Evolutionary conservation across 768 basidiomycete species (phyloP), one percentile per base, ranked within the genome.

Genomic region (Candolleomyces eurysporus): DNA sequence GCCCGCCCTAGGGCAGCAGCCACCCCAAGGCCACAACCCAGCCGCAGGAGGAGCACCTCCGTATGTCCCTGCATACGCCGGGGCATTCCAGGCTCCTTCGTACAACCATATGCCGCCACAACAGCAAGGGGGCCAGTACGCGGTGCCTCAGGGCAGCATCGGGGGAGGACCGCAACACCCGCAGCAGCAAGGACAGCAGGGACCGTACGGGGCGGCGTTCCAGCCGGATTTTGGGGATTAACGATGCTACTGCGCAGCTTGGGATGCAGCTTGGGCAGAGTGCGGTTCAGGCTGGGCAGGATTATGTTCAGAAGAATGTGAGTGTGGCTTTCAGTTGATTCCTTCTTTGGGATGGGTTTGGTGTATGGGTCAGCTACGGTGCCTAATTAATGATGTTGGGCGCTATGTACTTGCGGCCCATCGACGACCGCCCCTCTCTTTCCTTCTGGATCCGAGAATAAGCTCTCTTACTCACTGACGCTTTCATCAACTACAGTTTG

Each of bases 221-320:
- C 59, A 51, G 45, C 75, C 79, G 0, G 78, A 88, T 68, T 90
- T 89, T 65, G 81, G 80, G 10, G 87, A 82, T 98, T 75, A 90
- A 97, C 73, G 92, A 92, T 68, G 87, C 94, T 10, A 98, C 97
- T 2, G 92, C 97, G 0, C 91, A 96, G 72, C 89, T 99, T 70
- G 94, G 96, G 21, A 92, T 98, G 86, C 96, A 98, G 72, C 85
- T 98, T 32, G 96, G 96, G 4, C 87, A 88, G 64, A 92, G 85
- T 62, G 96, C 96, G 0, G 90, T 98, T 2, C 88, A 89, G 6
- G 96, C 94, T 0, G 96, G 97, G 0, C 94, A 96, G 72, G 92
- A 95, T 52, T 98, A 98, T 65, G 90, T 99, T 51, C 92, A 95
- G 74, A 90, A 90, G 73, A 98, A 98, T 72, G 93, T 96, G 64